Evolutionary conservation across 2,329 filamentous ascomycete species (phyloP), one percentile per base, ranked within the genome.

Genomic region (Tolypocladium nubicola): DNA sequence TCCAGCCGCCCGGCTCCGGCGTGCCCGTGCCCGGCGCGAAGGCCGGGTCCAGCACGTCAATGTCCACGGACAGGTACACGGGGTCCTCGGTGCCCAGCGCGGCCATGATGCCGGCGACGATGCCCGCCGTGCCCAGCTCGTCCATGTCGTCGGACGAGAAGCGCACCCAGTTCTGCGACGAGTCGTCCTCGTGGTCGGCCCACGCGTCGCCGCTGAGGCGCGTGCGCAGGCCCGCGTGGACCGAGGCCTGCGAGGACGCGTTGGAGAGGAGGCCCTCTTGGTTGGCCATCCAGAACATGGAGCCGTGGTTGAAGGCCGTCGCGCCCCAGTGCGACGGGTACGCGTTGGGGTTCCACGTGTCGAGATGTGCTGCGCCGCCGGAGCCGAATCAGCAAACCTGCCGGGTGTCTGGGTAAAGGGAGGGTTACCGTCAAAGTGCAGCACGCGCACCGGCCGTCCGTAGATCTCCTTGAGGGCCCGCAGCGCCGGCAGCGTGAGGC

Each of bases 1-100:
- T 94, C 91, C 91, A 96, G 41, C 91, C 91, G 58, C 92, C 91
- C 0, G 90, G 88, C 75, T 96, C 91, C 0, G 91, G 91, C 0
- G 91, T 96, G 1, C 91, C 92, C 0, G 90, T 96, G 2, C 87
- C 89, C 0, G 90, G 89, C 2, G 73, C 73, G 55, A 75, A 73
- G 9, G 71, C 73, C 0, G 91, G 90, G 68, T 96, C 90, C 4
- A 96, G 77, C 0, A 89, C 91, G 67, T 96, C 90, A 64, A 96
- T 96, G 67, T 96, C 91, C 6, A 76, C 82, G 40, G 83, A 88
- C 11, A 95, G 75, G 67, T 96, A 95, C 1, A 96, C 89, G 0
- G 89, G 90, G 62, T 83, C 84, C 61, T 89, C 83, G 26, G 85
- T 87, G 1, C 89, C 90, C 6, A 95, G 84, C 1, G 84, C 80